Conservation (phyloP, 2,329 filamentous ascomycete genomes). For the Trichothecium roseum region DNA sequence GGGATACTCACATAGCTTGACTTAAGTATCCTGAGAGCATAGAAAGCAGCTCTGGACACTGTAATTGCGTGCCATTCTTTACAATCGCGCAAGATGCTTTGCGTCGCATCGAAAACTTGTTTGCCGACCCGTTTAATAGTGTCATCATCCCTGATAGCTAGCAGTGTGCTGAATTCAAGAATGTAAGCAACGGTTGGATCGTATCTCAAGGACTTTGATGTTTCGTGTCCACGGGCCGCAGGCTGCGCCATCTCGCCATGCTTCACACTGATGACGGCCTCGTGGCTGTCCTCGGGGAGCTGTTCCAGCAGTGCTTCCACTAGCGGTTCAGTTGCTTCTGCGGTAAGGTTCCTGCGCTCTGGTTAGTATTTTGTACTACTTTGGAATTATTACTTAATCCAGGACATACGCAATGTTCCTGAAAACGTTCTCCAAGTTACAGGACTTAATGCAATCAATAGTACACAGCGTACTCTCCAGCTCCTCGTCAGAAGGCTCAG, state of each 20-base stretch:
- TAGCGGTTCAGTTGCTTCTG: slow-evolving; percentile 17
- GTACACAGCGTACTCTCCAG: slow-evolving; percentile 91
- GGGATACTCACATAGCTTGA: slow-evolving; percentile 66
- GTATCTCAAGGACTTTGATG: slow-evolving; percentile 48
- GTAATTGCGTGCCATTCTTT: slow-evolving; percentile 72
- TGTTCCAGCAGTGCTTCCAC: slow-evolving; percentile 68
- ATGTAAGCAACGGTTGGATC: slow-evolving; percentile 82
- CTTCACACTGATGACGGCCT: slow-evolving; percentile 80
- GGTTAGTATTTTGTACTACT: not conserved
- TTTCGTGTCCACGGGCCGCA: slow-evolving; percentile 40
- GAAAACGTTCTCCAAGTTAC: slow-evolving; percentile 73
- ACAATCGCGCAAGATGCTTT: slow-evolving; percentile 71
- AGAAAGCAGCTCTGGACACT: slow-evolving; percentile 75
- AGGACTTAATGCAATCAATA: slow-evolving; percentile 87
- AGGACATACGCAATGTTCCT: slow-evolving; percentile 64
- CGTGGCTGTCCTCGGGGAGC: slow-evolving; percentile 71
- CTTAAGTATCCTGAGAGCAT: slow-evolving; percentile 71
- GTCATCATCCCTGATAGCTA: slow-evolving; percentile 66
- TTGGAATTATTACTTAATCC: not conserved
- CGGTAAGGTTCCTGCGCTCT: slow-evolving; percentile 24
- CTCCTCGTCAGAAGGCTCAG: slow-evolving; percentile 94
- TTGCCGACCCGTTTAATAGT: slow-evolving; percentile 68
- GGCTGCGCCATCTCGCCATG: slow-evolving; percentile 61
- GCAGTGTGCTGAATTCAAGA: slow-evolving; percentile 78
- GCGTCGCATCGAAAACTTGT: slow-evolving; percentile 68